A percentile compares a stretch with the other conserved stretches of the same genome.
Evolutionary conservation across 1,284 basidiomycete genomes (phyloP).

Genomic region (Tilletiaria anomala): DNA sequence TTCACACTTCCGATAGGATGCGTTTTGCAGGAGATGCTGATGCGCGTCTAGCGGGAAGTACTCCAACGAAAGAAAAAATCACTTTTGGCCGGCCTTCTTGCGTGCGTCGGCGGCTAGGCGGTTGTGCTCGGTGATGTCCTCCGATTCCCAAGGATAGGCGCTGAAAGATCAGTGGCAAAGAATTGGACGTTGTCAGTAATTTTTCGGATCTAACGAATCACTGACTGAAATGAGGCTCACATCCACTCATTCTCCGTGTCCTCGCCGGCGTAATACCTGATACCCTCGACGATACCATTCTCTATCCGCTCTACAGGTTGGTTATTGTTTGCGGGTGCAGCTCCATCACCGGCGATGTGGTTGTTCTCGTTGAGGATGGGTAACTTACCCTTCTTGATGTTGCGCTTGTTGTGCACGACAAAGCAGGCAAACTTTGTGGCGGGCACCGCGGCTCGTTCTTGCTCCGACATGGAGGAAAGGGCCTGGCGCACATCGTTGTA

Average conservation of each 20-base stretch:
- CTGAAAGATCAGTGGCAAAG: not conserved
- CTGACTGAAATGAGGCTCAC: constrained; percentile 36
- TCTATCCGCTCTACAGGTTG: constrained; percentile 19
- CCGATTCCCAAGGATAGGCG: not conserved
- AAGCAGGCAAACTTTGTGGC: constrained; percentile 37
- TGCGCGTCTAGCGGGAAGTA: too few relatives aligned
- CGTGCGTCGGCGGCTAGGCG: constrained; percentile 35
- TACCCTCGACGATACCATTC: constrained; percentile 26
- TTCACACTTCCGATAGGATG: too few relatives aligned
- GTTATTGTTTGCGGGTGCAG: too few relatives aligned
- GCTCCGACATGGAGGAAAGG: constrained; percentile 18
- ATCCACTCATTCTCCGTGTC: constrained; percentile 36
- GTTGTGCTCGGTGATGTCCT: constrained; percentile 38
- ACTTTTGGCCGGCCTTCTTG: too few relatives aligned
- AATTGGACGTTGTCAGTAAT: not conserved
- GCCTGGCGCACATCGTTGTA: constrained; percentile 31
- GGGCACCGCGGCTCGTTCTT: constrained; percentile 21
- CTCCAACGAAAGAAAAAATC: too few relatives aligned
- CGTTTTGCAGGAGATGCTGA: too few relatives aligned
- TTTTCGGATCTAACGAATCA: constrained; percentile 3
- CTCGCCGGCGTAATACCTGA: constrained; percentile 35
- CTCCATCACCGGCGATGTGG: constrained; percentile 1
- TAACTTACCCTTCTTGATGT: constrained; percentile 29
- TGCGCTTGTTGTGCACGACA: constrained; percentile 37
- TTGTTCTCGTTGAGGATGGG: constrained; percentile 20